Conservation (phyloP, 116 monocot species). For the Phalaenopsis hybrid region DNA sequence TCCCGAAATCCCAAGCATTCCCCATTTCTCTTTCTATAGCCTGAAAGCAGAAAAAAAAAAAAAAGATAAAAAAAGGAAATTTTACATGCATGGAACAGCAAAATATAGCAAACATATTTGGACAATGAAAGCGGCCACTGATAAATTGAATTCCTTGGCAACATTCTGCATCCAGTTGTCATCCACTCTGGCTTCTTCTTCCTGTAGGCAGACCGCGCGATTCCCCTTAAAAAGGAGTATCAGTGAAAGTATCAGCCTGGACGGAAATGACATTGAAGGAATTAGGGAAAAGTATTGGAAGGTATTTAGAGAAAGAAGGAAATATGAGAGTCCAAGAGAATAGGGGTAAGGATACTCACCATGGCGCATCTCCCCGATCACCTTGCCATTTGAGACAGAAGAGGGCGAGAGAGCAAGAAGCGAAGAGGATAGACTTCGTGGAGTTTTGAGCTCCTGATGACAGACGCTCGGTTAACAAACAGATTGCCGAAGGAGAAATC, state of each 20-base stretch:
- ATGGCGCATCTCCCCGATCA: conserved; percentile 43
- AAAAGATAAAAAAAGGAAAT: too few relatives aligned
- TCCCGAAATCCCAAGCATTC: too few relatives aligned
- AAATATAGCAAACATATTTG: not conserved
- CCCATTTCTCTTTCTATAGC: too few relatives aligned
- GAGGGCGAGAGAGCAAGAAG: too few relatives aligned
- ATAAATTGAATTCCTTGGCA: conserved; percentile 75
- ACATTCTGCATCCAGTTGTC: conserved; percentile 26
- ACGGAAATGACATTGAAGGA: not conserved
- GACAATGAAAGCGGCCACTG: conserved; percentile 43
- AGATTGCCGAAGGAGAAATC: too few relatives aligned
- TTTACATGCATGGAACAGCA: too few relatives aligned
- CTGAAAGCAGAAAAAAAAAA: too few relatives aligned
- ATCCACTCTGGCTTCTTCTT: not conserved
- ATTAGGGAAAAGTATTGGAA: not conserved
- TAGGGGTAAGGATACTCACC: conserved; percentile 12
- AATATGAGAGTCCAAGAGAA: not conserved
- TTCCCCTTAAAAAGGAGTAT: conserved; percentile 77
- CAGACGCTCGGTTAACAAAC: too few relatives aligned
- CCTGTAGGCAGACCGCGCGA: conserved; percentile 67
- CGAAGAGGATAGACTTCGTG: not conserved
- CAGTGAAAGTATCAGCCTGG: conserved; percentile 81
- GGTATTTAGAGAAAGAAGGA: not conserved
- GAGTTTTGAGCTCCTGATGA: too few relatives aligned
- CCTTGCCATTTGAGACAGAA: conserved; percentile 16